phyloP scores from a whole-genome alignment of 352 stramenopile species.

The Aphanomyces cochlioides region DNA sequence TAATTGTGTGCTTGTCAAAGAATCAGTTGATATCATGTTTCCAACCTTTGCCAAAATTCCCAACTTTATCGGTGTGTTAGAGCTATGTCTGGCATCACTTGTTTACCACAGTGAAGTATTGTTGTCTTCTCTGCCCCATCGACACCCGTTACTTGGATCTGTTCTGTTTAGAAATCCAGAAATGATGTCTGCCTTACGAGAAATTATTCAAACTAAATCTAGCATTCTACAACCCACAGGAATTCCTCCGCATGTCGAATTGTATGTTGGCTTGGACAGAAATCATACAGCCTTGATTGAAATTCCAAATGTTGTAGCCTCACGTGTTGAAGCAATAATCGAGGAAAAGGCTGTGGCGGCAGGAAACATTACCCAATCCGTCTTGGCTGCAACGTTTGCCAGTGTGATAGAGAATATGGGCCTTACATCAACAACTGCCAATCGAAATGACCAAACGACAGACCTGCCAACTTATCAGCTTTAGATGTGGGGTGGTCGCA shows the following conservation, averaged over 20 bases:
- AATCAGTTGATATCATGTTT: not conserved
- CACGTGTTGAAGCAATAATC: not conserved
- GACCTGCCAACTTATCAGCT: not conserved
- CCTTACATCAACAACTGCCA: not conserved
- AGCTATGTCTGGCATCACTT: not conserved
- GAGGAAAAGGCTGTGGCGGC: not conserved
- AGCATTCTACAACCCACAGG: not conserved
- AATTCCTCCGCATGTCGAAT: conserved; percentile 11
- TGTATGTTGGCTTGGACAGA: not conserved
- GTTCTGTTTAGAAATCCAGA: not conserved
- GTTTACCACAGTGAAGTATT: conserved; percentile 1
- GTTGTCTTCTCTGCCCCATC: not conserved
- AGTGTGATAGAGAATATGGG: not conserved
- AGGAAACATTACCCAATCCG: not conserved
- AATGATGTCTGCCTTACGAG: not conserved
- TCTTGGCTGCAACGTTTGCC: not conserved
- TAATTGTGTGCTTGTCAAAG: too few relatives aligned
- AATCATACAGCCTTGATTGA: not conserved
- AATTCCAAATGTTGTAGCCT: not conserved
- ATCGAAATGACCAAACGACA: not conserved
- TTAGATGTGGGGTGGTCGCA: not conserved
- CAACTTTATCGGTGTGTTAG: not conserved
- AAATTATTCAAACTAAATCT: not conserved
- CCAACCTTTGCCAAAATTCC: not conserved
- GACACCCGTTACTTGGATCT: not conserved